Evolutionary conservation across 306 rosid species (phyloP), one percentile per base, ranked within the genome.

Genomic region (Luffa aegyptiaca): DNA sequence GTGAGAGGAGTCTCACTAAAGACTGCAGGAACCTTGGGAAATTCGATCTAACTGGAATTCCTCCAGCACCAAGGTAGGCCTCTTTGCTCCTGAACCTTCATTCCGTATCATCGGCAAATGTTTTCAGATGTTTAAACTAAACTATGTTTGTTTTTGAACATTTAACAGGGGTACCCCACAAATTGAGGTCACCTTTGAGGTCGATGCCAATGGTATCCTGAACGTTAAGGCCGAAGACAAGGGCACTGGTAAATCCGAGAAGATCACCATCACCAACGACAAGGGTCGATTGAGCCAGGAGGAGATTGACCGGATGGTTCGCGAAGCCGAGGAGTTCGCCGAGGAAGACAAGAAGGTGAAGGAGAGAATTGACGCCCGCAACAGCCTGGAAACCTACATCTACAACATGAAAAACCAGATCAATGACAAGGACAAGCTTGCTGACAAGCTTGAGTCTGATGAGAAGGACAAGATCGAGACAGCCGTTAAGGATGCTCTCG

Each of bases 1-100:
- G 99, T 72, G 99, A 96, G 90, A 91, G 99, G 93, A 96, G 99
- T 89, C 96, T 96, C 79, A 96, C 98, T 78, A 96, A 96, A 89
- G 99, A 96, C 82, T 96, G 99, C 49, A 85, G 99, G 65, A 87
- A 89, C n/a, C 99, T 96, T 13, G 99, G 99, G 35, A 96, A 96
- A 80, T 96, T 96, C 26, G 99, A 96, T 81, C 84, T 96, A 26
- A 53, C 86, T 39, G 98, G 99, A 81, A 91, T 96, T 87, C 99
- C 99, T 31, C 99, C 98, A 53, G 92, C 99, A 79, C 99, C 98
- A 87, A 96, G 99, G 99, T 96, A 80, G 73, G 86, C 53, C 66
- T 78, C 75, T 74, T 65, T 75, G 55, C 51, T 41, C 3, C 16
- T 52, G 52, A 56, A 33, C 53, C 41, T 17, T 45, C 9, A 14